Conservation (phyloP, 2,329 filamentous ascomycete genomes). For the Sporothrix variecibatus region DNA sequence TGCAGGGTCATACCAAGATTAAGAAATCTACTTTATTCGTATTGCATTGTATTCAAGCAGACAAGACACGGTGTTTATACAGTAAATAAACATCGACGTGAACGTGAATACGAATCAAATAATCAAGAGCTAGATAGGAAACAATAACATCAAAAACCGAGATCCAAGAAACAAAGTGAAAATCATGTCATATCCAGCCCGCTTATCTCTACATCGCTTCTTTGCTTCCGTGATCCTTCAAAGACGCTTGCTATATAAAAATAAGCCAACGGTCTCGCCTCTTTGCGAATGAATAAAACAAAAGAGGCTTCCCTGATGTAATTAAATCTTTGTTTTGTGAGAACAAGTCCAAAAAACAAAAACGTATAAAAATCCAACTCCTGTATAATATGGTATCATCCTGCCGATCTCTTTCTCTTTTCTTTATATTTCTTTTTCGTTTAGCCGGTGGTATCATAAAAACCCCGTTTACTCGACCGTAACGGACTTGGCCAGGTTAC, state of each 20-base stretch:
- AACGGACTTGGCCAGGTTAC: constrained; percentile 98
- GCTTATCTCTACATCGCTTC: constrained; percentile 10
- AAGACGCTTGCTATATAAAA: neutral
- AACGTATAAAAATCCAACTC: constrained; percentile 13
- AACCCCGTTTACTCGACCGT: constrained; percentile 79
- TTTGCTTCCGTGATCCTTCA: constrained; percentile 2
- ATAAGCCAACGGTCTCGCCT: neutral
- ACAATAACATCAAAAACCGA: neutral
- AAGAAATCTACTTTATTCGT: neutral
- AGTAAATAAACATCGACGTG: neutral
- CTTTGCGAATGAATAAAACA: neutral
- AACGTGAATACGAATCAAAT: neutral
- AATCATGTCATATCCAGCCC: constrained; percentile 12
- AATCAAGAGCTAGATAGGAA: neutral
- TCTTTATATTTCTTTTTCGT: neutral
- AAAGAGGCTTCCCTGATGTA: neutral
- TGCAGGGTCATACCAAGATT: neutral
- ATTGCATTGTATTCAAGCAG: neutral
- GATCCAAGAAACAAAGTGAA: neutral
- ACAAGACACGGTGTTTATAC: neutral
- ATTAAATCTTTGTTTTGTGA: constrained; percentile 1
- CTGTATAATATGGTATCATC: constrained; percentile 19
- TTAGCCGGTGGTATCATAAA: neutral
- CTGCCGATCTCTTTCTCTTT: neutral
- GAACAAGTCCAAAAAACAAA: constrained; percentile 2